phyloP scores from a whole-genome alignment of 768 basidiomycete species.

The Amanita molliuscula region DNA sequence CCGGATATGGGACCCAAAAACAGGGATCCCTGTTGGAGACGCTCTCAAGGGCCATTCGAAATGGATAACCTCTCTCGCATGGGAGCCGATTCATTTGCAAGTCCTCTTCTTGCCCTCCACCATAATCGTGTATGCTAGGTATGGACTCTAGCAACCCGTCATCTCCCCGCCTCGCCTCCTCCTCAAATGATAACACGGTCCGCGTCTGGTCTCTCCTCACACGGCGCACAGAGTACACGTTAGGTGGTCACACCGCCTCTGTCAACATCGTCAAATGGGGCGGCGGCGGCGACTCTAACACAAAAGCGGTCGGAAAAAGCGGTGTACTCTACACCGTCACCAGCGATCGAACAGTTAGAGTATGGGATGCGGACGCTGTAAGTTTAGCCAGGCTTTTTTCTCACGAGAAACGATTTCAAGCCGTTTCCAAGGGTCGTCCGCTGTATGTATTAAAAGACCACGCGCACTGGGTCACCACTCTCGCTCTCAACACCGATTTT shows the following conservation, averaged over 20 bases:
- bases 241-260: slow-evolving; percentile 89
- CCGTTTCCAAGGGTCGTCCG: slow-evolving; percentile 56
- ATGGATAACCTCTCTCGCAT: slow-evolving; percentile 91
- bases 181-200: slow-evolving; percentile 93
- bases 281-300: slow-evolving; percentile 52
- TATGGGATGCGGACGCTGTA: slow-evolving; percentile 84
- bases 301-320: not conserved
- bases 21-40: slow-evolving; percentile 81
- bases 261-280: slow-evolving; percentile 97
- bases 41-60: slow-evolving; percentile 90
- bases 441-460: slow-evolving; percentile 87
- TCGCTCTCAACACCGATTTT: slow-evolving; percentile 93
- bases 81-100: slow-evolving; percentile 93
- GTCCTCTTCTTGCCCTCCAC: slow-evolving; percentile 15
- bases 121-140: too few relatives aligned
- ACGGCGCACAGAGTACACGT: slow-evolving; percentile 65
- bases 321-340: slow-evolving; percentile 92
- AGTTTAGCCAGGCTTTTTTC: slow-evolving; percentile 11
- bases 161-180: slow-evolving; percentile 81
- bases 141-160: slow-evolving; percentile 48
- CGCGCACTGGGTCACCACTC: slow-evolving; percentile 98
- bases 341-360: slow-evolving; percentile 86
- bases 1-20: slow-evolving; percentile 88
- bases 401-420: not conserved
- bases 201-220: slow-evolving; percentile 83